Evolutionary conservation across 2,329 filamentous ascomycete species (phyloP).

Genomic region (Penicillium fuscoglaucum): DNA sequence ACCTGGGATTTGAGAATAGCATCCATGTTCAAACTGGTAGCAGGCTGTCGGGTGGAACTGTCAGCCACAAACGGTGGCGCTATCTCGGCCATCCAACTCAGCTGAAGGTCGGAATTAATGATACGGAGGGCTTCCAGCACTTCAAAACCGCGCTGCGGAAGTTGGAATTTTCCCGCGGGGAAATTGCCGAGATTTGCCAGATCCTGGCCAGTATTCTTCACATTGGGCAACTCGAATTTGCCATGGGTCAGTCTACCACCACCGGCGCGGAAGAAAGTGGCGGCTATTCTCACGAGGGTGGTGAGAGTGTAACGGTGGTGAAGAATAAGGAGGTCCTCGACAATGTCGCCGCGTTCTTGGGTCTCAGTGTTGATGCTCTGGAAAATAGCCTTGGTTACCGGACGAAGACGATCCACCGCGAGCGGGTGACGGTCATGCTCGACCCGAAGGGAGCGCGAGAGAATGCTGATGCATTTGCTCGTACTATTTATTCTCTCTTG

Average conservation of each 20-base stretch:
- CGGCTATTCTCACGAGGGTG: slow-evolving; percentile 93
- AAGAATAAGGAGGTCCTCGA: slow-evolving; percentile 89
- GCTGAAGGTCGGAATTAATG: slow-evolving; percentile 95
- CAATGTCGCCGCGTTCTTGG: slow-evolving; percentile 91
- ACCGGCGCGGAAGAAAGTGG: slow-evolving; percentile 86
- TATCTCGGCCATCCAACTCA: slow-evolving; percentile 96
- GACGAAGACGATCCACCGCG: slow-evolving; percentile 92
- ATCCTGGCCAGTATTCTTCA: slow-evolving; percentile 92
- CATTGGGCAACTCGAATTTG: slow-evolving; percentile 94
- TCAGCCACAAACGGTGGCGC: slow-evolving; percentile 81
- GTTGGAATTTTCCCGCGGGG: slow-evolving; percentile 86
- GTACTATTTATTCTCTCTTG: slow-evolving; percentile 88
- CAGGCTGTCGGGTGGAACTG: slow-evolving; percentile 55
- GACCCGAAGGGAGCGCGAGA: slow-evolving; percentile 85
- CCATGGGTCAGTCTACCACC: slow-evolving; percentile 75
- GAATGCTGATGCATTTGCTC: slow-evolving; percentile 90
- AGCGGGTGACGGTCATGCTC: slow-evolving; percentile 98
- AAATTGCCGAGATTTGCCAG: slow-evolving; percentile 97
- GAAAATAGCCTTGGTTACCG: slow-evolving; percentile 91
- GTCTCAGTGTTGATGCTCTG: slow-evolving; percentile 75
- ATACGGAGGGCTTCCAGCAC: slow-evolving; percentile 90
- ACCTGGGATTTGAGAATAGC: slow-evolving; percentile 66
- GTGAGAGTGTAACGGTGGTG: slow-evolving; percentile 78
- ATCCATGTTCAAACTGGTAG: slow-evolving; percentile 45
- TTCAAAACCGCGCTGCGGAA: slow-evolving; percentile 96